These are phyloP conservation scores for Camelina sativa DNA, from an alignment of 345 rosid species.

Conservation along the genomic window DNA sequence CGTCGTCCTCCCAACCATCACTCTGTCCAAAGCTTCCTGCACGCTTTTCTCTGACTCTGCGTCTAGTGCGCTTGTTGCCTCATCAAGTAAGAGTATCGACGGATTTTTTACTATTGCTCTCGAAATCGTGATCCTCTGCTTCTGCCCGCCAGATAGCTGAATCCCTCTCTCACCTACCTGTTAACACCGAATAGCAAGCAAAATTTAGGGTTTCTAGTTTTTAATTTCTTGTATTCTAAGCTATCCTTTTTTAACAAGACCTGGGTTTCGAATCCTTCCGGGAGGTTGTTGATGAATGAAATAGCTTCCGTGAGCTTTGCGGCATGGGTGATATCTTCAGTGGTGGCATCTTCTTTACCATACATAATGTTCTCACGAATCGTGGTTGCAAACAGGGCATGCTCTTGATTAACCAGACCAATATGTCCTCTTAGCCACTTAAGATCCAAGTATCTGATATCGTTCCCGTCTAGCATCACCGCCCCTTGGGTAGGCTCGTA, in stretches of 20 bases:
- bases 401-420: conserved; percentile 94
- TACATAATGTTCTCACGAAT: conserved; percentile 86
- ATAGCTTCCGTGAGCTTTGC: conserved; percentile 83
- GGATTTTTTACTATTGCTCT: conserved; percentile 91
- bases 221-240: neutral
- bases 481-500: conserved; percentile 79
- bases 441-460: conserved; percentile 68
- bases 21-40: conserved; percentile 91
- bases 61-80: conserved; percentile 95
- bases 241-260: conserved; percentile 42
- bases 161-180: conserved; percentile 98
- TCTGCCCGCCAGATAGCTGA: conserved; percentile 94
- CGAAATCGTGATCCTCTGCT: conserved; percentile 84
- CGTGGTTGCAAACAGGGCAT: conserved; percentile 77
- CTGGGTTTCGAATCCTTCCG: conserved; percentile 91
- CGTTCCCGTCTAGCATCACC: conserved; percentile 66
- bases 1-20: conserved; percentile 93
- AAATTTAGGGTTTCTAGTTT: conserved; percentile 7
- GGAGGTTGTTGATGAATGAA: conserved; percentile 80
- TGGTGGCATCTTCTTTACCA: conserved; percentile 79
- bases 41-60: conserved; percentile 93
- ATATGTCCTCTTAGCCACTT: conserved; percentile 87
- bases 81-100: conserved; percentile 81
- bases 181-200: neutral
- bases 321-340: conserved; percentile 65